Conservation (phyloP, 805 yeast species). For the Candida corydali region DNA sequence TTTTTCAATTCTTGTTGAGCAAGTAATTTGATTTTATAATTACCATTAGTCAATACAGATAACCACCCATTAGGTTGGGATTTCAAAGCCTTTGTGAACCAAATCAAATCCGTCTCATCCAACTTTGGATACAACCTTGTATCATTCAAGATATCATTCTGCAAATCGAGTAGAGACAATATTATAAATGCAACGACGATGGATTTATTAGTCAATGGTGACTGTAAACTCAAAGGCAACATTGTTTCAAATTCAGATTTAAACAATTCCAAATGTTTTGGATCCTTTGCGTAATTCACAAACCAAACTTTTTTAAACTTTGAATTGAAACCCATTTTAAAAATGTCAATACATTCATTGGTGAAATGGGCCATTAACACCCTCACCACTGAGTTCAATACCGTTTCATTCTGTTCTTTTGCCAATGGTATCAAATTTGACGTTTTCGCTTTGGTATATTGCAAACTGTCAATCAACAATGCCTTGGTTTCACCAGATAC, state of each 20-base stretch:
- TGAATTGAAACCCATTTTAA: constrained; percentile 62
- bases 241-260: constrained; percentile 21
- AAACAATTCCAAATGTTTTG: constrained; percentile 14
- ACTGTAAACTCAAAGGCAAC: constrained; percentile 39
- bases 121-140: constrained; percentile 51
- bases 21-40: constrained; percentile 28
- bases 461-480: constrained; percentile 44
- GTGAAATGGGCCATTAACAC: constrained; percentile 12
- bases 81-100: constrained; percentile 49
- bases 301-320: constrained; percentile 69
- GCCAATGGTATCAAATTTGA: constrained; percentile 42
- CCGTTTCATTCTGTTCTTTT: constrained; percentile 74
- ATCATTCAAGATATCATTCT: constrained; percentile 39
- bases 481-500: constrained; percentile 62
- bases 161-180: constrained; percentile 16
- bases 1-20: constrained; percentile 32
- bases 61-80: constrained; percentile 26
- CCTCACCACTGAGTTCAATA: constrained; percentile 45
- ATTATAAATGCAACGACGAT: constrained; percentile 54
- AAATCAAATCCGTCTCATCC: constrained; percentile 40
- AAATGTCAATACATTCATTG: constrained; percentile 20
- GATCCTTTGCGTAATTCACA: constrained; percentile 39
- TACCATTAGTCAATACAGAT: constrained; percentile 41
- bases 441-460: constrained; percentile 10
- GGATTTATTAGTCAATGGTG: constrained; percentile 53